Conservation (phyloP, 495 filamentous ascomycete species). For the Trichoderma parareesei region DNA sequence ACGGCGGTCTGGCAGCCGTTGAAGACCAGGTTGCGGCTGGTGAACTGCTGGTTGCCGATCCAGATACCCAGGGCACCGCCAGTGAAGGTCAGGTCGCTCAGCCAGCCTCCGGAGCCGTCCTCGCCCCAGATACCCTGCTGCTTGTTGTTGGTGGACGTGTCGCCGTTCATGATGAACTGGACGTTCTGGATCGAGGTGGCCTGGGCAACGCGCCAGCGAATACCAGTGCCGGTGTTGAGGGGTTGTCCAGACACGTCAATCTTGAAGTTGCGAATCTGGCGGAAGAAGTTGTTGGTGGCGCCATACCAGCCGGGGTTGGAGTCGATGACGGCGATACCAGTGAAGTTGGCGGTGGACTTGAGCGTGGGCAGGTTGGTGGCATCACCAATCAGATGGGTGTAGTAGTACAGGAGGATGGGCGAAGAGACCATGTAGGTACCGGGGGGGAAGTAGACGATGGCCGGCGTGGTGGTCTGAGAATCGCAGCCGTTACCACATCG, state of each 20-base stretch:
- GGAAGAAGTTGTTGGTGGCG: slow-evolving; percentile 99
- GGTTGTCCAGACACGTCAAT: slow-evolving; percentile 76
- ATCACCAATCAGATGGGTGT: slow-evolving; percentile 77
- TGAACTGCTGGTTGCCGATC: slow-evolving; percentile 92
- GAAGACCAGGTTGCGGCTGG: slow-evolving; percentile 84
- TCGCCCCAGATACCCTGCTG: slow-evolving; percentile 97
- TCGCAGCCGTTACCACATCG: slow-evolving; percentile 74
- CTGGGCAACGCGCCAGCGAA: slow-evolving; percentile 98
- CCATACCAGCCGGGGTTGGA: slow-evolving; percentile 73
- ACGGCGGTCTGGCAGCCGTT: slow-evolving; percentile 83
- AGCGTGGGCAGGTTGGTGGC: slow-evolving; percentile 58
- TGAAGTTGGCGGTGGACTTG: slow-evolving; percentile 64
- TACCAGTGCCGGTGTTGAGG: slow-evolving; percentile 57
- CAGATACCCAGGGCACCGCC: slow-evolving; percentile 80
- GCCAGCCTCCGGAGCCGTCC: slow-evolving; percentile 85
- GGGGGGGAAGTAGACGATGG: slow-evolving; percentile 72
- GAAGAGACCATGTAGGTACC: slow-evolving; percentile 66
- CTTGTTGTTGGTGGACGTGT: slow-evolving; percentile 56
- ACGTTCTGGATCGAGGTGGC: slow-evolving; percentile 90
- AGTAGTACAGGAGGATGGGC: slow-evolving; percentile 67
- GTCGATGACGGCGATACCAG: slow-evolving; percentile 85
- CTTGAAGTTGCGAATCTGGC: slow-evolving; percentile 87
- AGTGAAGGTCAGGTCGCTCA: slow-evolving; percentile 80
- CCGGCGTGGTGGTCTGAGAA: slow-evolving; percentile 68
- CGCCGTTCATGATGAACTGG: slow-evolving; percentile 77